phyloP scores from a whole-genome alignment of 164 flowering plant species.

The Umbellularia californica region DNA sequence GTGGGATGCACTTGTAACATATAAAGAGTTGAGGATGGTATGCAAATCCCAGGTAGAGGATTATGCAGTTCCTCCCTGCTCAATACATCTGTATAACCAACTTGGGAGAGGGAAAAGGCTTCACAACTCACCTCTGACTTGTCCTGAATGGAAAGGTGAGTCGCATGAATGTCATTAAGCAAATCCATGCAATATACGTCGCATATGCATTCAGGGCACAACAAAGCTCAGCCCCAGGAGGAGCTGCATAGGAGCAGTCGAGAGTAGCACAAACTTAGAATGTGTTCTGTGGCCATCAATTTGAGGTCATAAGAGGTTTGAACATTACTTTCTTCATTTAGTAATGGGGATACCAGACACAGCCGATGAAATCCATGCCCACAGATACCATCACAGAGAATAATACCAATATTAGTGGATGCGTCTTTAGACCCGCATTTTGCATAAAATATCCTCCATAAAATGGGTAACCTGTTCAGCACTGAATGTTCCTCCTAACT shows the following conservation, averaged over 20 bases:
- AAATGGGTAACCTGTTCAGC: conserved; percentile 8
- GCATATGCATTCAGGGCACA: conserved; percentile 98
- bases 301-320: conserved; percentile 1
- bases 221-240: conserved; percentile 92
- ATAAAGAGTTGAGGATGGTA: neutral
- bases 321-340: conserved; percentile 69
- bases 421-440: conserved; percentile 81
- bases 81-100: neutral
- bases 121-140: conserved; percentile 70
- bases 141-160: conserved; percentile 51
- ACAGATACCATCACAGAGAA: conserved; percentile 92
- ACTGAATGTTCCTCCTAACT: conserved; percentile 9
- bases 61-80: neutral
- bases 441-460: conserved; percentile 90
- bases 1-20: neutral
- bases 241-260: conserved; percentile 43
- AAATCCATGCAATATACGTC: conserved; percentile 72
- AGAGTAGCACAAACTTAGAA: conserved; percentile 3
- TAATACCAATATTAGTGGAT: conserved; percentile 68
- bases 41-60: neutral
- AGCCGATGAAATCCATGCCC: conserved; percentile 93
- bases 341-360: conserved; percentile 85
- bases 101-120: neutral
- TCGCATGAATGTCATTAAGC: conserved; percentile 66
- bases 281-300: neutral